Base-by-base conservation (phyloP, 2,329 filamentous ascomycete species). In the Fusarium caatingaense region DNA sequence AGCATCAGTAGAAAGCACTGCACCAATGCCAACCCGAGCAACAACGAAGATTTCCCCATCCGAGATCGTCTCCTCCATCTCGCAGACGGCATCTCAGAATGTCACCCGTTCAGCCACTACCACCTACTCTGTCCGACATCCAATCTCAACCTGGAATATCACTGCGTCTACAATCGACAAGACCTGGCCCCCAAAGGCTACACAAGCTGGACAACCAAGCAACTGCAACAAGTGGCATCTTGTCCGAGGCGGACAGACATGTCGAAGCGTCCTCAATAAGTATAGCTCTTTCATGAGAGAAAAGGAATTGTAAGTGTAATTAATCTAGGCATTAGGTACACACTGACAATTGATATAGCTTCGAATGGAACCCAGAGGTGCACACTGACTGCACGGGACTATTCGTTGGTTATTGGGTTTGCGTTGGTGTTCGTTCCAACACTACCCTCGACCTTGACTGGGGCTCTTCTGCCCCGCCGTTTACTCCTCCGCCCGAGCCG, bases 401-500 rank as follows among this genome's bases (percentile, higher is more conserved):
- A 0, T 53, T 58, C 11, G 47, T 58, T 0, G 56, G 47, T 5
- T 58, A 44, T 3, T 58, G 56, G 47, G 28, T 32, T 20, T 58
- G 56, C 1, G 47, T 58, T 2, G 56, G 28, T 0, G 1, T 58
- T 2, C 51, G 34, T 6, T 12, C 21, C 1, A 51, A 42, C 0
- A 0, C 27, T 0, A 18, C 37, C 0, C 0, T 0, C 5, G n/a
- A 58, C 1, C 47, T 58, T 1, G 9, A 51, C 0, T 58, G 46
- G 56, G 3, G 4, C 13, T 51, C 46, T 8, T 51, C 56, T 0
- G 51, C 21, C 0, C 46, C 46, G 0, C 37, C 56, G 0, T 58
- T 58, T 10, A 63, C 57, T 2, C 57, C 56, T 7, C 56, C 50
- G 1, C 12, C 61, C 0, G 16, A 47, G 1, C 49, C 61, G 28